Base-by-base conservation (phyloP, 2,329 filamentous ascomycete species). In the Aquanectria penicillioides region DNA sequence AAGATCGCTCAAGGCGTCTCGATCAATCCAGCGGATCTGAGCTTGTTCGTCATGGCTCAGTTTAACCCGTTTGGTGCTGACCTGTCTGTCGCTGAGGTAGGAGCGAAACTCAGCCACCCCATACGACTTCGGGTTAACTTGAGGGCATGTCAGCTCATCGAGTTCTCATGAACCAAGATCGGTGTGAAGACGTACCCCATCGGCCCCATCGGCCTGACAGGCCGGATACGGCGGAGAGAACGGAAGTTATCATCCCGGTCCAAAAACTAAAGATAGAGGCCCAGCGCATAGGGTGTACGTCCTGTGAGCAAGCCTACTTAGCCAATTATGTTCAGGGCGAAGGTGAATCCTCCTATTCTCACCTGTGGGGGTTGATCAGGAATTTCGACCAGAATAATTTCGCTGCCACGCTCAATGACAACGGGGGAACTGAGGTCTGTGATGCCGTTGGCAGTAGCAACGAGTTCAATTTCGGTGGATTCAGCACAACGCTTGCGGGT, bases 381-480 rank as follows among this genome's bases (percentile, higher is more conserved):
- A 49, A 50, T 43, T 25, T 61, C 29, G 25, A 47, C 43, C 26
- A 58, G 23, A 36, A 57, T 47, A n/a, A 43, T 53, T 33, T 58
- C 50, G 26, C 65, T 61, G 40, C 53, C n/a, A 26, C 68, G 66
- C 57, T 49, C 31, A 59, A 60, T 67, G 34, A 65, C 34, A 28
- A 69, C 37, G 15, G 58, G 54, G 31, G 54, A 34, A 29, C 34
- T 52, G 17, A 40, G 36, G 25, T 59, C 49, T 40, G 52, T 44
- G 58, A 66, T 59, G 31, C 57, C 57, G 55, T 65, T 62, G 29
- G 62, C 29, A 26, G 68, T 60, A 51, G 65, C 69, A 64, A 73
- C 63, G 53, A 75, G 62, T 55, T 74, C 71, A 47, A 72, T 60
- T 64, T 75, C 73, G 34, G 66, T 59, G 47, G 70, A 61, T 63